Conservation (phyloP, 2,329 filamentous ascomycete genomes). For the Tolypocladium sp. region DNA sequence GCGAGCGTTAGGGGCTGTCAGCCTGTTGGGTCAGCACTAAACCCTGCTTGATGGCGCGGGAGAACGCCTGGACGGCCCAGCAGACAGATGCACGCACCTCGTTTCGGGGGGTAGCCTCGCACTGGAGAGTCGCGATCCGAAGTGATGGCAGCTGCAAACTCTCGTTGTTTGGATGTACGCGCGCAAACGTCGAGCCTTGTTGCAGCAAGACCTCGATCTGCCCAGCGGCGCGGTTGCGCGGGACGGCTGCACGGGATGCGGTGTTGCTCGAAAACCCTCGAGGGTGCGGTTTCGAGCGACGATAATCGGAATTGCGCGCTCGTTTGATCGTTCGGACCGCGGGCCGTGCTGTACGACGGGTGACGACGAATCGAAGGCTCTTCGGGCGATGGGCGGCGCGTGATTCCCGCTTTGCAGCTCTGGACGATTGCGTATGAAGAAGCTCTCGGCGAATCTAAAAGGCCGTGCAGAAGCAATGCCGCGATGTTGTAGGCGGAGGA, state of each 20-base stretch:
- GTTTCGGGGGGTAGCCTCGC: neutral
- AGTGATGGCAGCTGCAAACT: neutral
- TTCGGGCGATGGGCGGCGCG: neutral
- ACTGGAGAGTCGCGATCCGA: neutral
- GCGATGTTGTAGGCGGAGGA: neutral
- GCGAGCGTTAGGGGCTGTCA: neutral
- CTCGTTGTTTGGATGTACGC: neutral
- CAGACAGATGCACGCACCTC: neutral
- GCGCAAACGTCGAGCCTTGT: neutral
- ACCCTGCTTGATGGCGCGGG: neutral
- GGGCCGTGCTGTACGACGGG: neutral
- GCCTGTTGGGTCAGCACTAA: conserved; percentile 1
- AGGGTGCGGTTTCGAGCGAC: neutral
- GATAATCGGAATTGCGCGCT: neutral
- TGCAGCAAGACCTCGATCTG: neutral
- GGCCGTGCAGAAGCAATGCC: neutral
- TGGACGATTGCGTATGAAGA: neutral
- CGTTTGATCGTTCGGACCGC: neutral
- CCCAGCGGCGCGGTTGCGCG: neutral
- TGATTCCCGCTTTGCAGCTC: neutral
- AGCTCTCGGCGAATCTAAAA: neutral
- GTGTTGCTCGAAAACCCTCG: neutral
- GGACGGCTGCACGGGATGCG: neutral
- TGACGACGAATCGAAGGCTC: neutral
- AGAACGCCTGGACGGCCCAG: neutral